Percentiles rank a stretch among this genome's conserved stretches.
phyloP scores from a whole-genome alignment of 495 filamentous ascomycete species.

The Hyaloscypha hepaticicola region DNA sequence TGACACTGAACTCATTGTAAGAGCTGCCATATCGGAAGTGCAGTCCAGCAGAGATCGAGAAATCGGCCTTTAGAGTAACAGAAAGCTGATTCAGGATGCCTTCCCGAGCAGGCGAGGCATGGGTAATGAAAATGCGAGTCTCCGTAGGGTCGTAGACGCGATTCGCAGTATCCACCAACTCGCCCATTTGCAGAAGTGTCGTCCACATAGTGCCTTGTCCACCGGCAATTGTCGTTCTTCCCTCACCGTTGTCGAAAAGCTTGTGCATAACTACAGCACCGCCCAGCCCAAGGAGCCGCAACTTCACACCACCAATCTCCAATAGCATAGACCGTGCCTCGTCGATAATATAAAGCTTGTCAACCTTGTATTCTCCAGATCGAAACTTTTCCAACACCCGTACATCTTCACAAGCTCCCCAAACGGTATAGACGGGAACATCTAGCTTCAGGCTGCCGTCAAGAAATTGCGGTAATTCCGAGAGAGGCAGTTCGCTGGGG shows the following conservation, averaged over 20 bases:
- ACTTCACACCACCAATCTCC: conserved; percentile 93
- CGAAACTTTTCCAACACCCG: conserved; percentile 97
- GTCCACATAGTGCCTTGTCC: conserved; percentile 99
- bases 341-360: conserved; percentile 97
- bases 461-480: conserved; percentile 90
- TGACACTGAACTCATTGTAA: conserved; percentile 99
- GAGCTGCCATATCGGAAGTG: conserved; percentile 99
- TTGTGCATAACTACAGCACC: conserved; percentile 99
- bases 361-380: conserved; percentile 96
- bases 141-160: conserved; percentile 98
- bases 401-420: conserved; percentile 99
- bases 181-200: conserved; percentile 96
- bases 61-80: conserved; percentile 96
- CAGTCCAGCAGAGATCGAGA: conserved; percentile 94
- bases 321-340: conserved; percentile 93
- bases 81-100: conserved; percentile 97
- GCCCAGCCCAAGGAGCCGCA: conserved; percentile 89
- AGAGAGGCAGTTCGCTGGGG: conserved; percentile 83
- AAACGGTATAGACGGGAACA: conserved; percentile 97
- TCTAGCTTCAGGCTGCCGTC: conserved; percentile 85
- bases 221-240: conserved; percentile 95
- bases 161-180: conserved; percentile 96
- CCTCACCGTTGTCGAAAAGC: conserved; percentile 98
- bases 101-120: conserved; percentile 95
- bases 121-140: conserved; percentile 96